Percentiles rank a stretch among this genome's conserved stretches.
phyloP scores from a whole-genome alignment of 139 green algal genomes.

The Picochlorum sp. region DNA sequence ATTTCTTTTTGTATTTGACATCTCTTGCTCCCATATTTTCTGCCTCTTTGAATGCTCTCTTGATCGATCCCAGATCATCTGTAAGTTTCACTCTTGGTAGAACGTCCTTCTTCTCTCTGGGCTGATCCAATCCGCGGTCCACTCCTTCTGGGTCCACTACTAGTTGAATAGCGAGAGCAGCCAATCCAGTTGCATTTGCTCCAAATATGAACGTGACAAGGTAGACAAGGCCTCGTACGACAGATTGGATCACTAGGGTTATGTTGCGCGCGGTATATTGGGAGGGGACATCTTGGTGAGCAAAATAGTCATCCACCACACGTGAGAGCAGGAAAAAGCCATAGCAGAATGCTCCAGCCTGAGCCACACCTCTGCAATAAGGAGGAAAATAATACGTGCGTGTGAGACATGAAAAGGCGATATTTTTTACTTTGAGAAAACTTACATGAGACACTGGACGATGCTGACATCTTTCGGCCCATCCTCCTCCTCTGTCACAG shows the following conservation, averaged over 20 bases:
- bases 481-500: constrained; percentile 1
- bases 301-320: constrained; percentile 32
- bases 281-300: constrained; percentile 25
- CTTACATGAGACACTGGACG: constrained; percentile 18
- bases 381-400: neutral
- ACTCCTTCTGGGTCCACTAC: neutral
- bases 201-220: constrained; percentile 51
- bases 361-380: constrained; percentile 22
- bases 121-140: neutral
- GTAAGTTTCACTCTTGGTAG: constrained; percentile 23
- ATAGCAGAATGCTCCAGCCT: constrained; percentile 25
- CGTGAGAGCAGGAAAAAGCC: constrained; percentile 19
- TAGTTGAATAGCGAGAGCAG: neutral
- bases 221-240: constrained; percentile 36
- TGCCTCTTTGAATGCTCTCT: constrained; percentile 25
- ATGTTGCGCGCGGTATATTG: constrained; percentile 44
- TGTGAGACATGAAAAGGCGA: neutral
- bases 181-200: constrained; percentile 40
- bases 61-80: constrained; percentile 18
- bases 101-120: neutral
- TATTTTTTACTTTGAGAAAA: neutral
- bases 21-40: constrained; percentile 8
- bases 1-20: neutral
- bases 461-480: constrained; percentile 11
- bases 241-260: constrained; percentile 36